phyloP scores from a whole-genome alignment of 805 yeast genomes.

The Teunomyces aglyptinius region DNA sequence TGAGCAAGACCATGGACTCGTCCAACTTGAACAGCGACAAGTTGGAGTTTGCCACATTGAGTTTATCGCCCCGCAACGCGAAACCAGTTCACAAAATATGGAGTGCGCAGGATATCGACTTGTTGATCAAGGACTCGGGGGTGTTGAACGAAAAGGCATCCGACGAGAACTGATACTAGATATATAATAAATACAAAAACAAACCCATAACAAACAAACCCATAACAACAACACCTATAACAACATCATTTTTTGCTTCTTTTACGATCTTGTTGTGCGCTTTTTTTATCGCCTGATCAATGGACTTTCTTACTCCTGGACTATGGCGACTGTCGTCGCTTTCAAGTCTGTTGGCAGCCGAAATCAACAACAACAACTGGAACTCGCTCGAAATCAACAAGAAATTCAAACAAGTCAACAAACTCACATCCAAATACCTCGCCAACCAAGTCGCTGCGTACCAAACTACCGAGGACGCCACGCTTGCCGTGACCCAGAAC shows the following conservation, averaged over 20 bases:
- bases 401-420: constrained; percentile 21
- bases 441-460: constrained; percentile 15
- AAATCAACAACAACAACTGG: constrained; percentile 30
- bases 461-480: background rate
- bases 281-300: constrained; percentile 6
- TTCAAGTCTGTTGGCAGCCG: constrained; percentile 9
- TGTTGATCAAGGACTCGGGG: constrained; percentile 68
- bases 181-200: no score
- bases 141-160: constrained; percentile 42
- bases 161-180: no score
- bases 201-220: no score
- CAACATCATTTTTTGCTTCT: no score
- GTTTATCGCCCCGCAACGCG: constrained; percentile 46
- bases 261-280: no score
- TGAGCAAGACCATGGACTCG: constrained; percentile 91
- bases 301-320: constrained; percentile 22
- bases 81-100: constrained; percentile 69
- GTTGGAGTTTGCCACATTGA: constrained; percentile 84
- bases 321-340: constrained; percentile 15
- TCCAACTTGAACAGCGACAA: constrained; percentile 84
- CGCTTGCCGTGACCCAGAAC: constrained; percentile 11
- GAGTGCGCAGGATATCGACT: constrained; percentile 75
- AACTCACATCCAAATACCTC: constrained; percentile 20
- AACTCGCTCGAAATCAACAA: constrained; percentile 24
- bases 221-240: no score